phyloP scores from a whole-genome alignment of 768 basidiomycete species.

The Tulasnella sp. region DNA sequence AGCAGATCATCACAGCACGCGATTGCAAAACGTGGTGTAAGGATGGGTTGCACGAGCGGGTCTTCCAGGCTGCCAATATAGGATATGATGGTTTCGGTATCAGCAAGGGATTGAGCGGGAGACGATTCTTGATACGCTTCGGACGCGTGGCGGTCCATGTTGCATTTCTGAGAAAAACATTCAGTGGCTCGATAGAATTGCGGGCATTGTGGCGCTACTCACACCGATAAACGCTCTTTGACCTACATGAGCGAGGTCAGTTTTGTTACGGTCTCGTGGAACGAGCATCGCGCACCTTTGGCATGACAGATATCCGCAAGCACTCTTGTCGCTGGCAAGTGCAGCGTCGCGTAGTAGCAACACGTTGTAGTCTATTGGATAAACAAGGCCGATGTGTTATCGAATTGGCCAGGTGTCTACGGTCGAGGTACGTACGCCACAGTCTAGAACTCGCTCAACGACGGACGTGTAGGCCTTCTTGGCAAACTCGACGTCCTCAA shows the following conservation, averaged over 20 bases:
- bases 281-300: slow-evolving; percentile 44
- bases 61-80: slow-evolving; percentile 57
- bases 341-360: slow-evolving; percentile 84
- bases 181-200: neutral
- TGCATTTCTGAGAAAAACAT: slow-evolving; percentile 65
- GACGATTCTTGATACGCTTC: slow-evolving; percentile 67
- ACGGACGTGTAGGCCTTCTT: slow-evolving; percentile 62
- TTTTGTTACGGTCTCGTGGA: slow-evolving; percentile 32
- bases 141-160: slow-evolving; percentile 76
- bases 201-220: slow-evolving; percentile 36
- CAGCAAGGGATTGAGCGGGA: slow-evolving; percentile 53
- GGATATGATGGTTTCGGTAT: slow-evolving; percentile 61
- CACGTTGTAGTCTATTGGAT: slow-evolving; percentile 80
- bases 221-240: slow-evolving; percentile 86
- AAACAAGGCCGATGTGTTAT: neutral
- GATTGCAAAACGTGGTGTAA: slow-evolving; percentile 96
- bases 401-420: slow-evolving; percentile 3
- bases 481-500: slow-evolving; percentile 67
- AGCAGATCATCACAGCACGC: slow-evolving; percentile 76
- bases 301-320: slow-evolving; percentile 70
- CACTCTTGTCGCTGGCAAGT: slow-evolving; percentile 73
- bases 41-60: slow-evolving; percentile 78
- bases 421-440: slow-evolving; percentile 57
- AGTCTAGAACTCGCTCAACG: slow-evolving; percentile 65
- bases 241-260: slow-evolving; percentile 42